phyloP scores from a whole-genome alignment of 768 basidiomycete genomes.

The Mrakia gelida region DNA sequence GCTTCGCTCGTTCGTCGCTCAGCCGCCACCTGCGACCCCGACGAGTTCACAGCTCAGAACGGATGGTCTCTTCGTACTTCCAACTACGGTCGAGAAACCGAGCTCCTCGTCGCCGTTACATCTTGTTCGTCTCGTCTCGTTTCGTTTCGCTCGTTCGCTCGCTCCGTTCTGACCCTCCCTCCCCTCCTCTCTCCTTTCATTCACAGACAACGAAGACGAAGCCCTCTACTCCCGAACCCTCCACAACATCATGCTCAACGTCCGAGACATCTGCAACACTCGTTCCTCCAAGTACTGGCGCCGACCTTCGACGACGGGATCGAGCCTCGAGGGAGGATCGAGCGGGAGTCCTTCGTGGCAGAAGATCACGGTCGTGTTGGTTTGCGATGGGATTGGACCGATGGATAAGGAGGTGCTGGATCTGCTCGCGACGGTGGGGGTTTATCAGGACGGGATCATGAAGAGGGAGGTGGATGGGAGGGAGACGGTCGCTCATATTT shows the following conservation, averaged over 20 bases:
- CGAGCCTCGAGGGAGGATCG: slow-evolving; percentile 50
- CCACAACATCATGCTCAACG: slow-evolving; percentile 95
- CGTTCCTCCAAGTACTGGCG: slow-evolving; percentile 92
- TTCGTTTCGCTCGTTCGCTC: not conserved
- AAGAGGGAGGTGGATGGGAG: slow-evolving; percentile 88
- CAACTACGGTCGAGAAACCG: slow-evolving; percentile 82
- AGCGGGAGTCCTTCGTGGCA: slow-evolving; percentile 59
- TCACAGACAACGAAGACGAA: slow-evolving; percentile 43
- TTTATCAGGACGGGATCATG: slow-evolving; percentile 93
- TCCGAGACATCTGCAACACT: slow-evolving; percentile 91
- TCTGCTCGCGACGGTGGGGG: slow-evolving; percentile 79
- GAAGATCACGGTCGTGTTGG: slow-evolving; percentile 76
- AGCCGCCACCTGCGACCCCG: slow-evolving; percentile 61
- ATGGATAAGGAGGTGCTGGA: slow-evolving; percentile 90
- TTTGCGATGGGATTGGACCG: slow-evolving; percentile 79
- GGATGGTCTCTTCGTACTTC: slow-evolving; percentile 83
- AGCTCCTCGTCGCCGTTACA: slow-evolving; percentile 88
- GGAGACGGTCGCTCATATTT: slow-evolving; percentile 87
- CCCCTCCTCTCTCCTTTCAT: not conserved
- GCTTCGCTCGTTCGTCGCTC: not conserved
- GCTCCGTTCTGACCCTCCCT: not conserved
- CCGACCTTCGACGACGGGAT: slow-evolving; percentile 70
- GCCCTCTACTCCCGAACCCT: slow-evolving; percentile 56
- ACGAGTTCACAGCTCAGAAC: slow-evolving; percentile 71
- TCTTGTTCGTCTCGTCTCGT: slow-evolving; percentile 41